Evolutionary conservation across 176 grass and related monocot species (phyloP).

Genomic region (Cocos nucifera): DNA sequence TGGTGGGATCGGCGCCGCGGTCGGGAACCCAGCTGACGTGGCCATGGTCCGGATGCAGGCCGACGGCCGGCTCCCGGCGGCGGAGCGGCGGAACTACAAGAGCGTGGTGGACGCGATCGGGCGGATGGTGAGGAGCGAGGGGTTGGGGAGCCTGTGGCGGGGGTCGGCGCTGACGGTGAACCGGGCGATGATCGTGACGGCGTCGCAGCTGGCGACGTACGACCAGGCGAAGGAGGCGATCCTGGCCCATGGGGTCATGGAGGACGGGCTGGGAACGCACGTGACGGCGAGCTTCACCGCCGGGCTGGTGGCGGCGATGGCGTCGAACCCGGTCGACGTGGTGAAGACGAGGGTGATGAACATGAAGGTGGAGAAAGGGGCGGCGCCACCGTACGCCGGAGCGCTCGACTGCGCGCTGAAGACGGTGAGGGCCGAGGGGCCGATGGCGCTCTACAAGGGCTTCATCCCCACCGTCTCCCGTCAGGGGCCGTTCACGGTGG

Average conservation of each 20-base stretch:
- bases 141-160: conserved; percentile 31
- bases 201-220: conserved; percentile 79
- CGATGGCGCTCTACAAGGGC: conserved; percentile 33
- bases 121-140: conserved; percentile 16
- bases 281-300: conserved; percentile 18
- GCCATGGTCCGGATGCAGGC: conserved; percentile 24
- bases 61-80: conserved; percentile 12
- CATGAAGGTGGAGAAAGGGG: conserved; percentile 21
- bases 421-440: conserved; percentile 16
- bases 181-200: conserved; percentile 90
- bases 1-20: conserved; percentile 13
- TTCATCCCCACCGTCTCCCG: conserved; percentile 92
- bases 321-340: conserved; percentile 23
- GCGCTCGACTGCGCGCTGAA: conserved; percentile 16
- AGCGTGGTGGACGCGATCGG: conserved; percentile 16
- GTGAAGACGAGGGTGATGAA: conserved; percentile 23
- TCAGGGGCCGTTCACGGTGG: conserved; percentile 90
- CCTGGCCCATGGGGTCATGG: conserved; percentile 5
- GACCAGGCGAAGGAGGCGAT: conserved; percentile 92
- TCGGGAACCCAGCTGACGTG: conserved; percentile 18
- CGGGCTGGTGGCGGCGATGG: conserved; percentile 8
- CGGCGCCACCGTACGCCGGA: conserved; percentile 8
- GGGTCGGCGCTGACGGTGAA: conserved; percentile 71
- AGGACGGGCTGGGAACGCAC: conserved; percentile 15
- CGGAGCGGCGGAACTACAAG: conserved; percentile 15